These are phyloP conservation scores for Solanum medicagineum DNA, from an alignment of 257 asterid species.

Conservation along the genomic window DNA sequence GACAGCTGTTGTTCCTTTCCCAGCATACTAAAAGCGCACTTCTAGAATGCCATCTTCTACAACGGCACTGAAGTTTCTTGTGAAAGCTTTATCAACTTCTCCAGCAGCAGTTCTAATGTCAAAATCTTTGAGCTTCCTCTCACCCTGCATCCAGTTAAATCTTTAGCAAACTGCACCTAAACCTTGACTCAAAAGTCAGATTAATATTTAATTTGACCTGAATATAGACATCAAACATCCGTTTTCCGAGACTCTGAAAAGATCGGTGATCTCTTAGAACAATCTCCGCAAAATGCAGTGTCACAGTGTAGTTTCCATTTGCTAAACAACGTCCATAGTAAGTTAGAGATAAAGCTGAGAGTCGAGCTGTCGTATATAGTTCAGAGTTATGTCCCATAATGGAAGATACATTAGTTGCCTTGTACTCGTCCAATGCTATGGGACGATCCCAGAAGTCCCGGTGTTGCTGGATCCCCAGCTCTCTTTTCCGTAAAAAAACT, in stretches of 20 bases:
- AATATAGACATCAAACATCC: constrained; percentile 1
- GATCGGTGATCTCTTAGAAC: not conserved
- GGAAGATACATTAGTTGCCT: not conserved
- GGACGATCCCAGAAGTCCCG: not conserved
- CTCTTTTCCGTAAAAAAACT: not conserved
- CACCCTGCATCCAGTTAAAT: constrained; percentile 1
- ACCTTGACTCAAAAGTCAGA: not conserved
- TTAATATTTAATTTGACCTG: not conserved
- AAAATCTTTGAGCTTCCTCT: constrained; percentile 6
- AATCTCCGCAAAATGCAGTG: constrained; percentile 8
- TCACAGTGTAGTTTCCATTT: constrained; percentile 7
- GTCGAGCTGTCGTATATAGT: constrained; percentile 2
- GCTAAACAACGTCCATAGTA: constrained; percentile 3
- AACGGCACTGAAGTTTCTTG: not conserved
- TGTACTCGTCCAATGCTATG: not conserved
- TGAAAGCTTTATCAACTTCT: constrained; percentile 7
- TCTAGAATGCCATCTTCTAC: constrained; percentile 9
- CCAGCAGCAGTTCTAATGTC: constrained; percentile 9
- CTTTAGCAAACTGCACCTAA: not conserved
- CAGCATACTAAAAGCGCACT: constrained; percentile 21
- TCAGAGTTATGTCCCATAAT: not conserved
- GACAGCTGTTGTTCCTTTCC: constrained; percentile 16
- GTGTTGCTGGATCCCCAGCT: constrained; percentile 2
- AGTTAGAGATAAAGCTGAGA: constrained; percentile 4
- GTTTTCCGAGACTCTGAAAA: constrained; percentile 1